These are phyloP conservation scores for Torulaspora maleeae DNA, from an alignment of 805 yeast genomes.

Conservation along the genomic window DNA sequence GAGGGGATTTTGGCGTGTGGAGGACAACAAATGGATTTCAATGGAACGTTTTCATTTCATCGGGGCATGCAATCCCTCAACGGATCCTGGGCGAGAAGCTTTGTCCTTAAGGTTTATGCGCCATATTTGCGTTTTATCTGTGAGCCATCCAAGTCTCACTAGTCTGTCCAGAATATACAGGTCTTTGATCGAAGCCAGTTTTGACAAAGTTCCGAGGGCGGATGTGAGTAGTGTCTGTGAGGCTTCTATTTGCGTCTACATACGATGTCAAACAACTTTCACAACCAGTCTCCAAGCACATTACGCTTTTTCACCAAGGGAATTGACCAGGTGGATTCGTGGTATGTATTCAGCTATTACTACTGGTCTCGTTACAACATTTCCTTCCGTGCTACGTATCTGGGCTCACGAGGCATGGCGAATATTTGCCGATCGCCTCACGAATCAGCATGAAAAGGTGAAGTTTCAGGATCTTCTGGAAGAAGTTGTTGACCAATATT, in stretches of 20 bases:
- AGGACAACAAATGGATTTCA: constrained; percentile 60
- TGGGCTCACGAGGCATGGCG: constrained; percentile 83
- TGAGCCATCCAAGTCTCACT: constrained; percentile 66
- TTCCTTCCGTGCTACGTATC: constrained; percentile 50
- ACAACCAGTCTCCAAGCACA: constrained; percentile 43
- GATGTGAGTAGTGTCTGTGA: constrained; percentile 47
- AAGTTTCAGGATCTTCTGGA: constrained; percentile 45
- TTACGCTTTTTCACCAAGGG: constrained; percentile 84
- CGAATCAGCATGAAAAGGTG: constrained; percentile 40
- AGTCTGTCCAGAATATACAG: constrained; percentile 67
- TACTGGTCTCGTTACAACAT: constrained; percentile 35
- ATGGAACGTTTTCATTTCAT: constrained; percentile 68
- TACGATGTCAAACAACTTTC: constrained; percentile 41
- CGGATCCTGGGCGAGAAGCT: constrained; percentile 66
- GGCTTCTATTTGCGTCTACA: constrained; percentile 65
- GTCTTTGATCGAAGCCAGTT: constrained; percentile 50
- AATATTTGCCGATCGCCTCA: constrained; percentile 70
- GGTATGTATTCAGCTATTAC: constrained; percentile 58
- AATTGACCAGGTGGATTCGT: constrained; percentile 78
- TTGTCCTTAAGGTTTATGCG: constrained; percentile 61
- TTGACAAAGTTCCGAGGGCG: constrained; percentile 58
- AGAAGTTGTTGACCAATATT: constrained; percentile 36
- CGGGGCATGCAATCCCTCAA: constrained; percentile 94
- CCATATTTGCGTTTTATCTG: constrained; percentile 60
- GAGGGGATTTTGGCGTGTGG: constrained; percentile 70